Evolutionary conservation across 2,329 filamentous ascomycete genomes (phyloP).

Genomic region (Lecanicillium sp.): DNA sequence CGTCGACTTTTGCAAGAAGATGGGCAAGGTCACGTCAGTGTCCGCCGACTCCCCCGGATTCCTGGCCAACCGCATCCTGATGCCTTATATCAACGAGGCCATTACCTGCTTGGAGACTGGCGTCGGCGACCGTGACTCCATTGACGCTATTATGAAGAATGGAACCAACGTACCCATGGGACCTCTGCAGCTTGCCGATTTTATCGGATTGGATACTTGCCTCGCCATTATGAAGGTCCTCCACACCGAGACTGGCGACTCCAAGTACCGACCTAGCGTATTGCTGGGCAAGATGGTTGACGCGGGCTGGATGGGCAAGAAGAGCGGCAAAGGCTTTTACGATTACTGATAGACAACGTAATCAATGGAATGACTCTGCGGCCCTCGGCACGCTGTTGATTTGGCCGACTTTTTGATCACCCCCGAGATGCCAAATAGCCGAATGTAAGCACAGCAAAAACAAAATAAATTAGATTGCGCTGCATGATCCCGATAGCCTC

Average conservation of each 20-base stretch:
- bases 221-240: constrained; percentile 95
- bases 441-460: no score
- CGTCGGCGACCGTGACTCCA: constrained; percentile 80
- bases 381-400: no score
- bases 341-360: constrained; percentile 52
- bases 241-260: constrained; percentile 85
- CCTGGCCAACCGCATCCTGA: constrained; percentile 90
- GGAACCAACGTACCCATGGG: constrained; percentile 99
- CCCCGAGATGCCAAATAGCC: no score
- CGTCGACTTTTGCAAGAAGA: constrained; percentile 75
- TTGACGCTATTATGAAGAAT: constrained; percentile 98
- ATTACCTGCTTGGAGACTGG: constrained; percentile 93
- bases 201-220: constrained; percentile 95
- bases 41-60: constrained; percentile 91
- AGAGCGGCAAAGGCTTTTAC: constrained; percentile 93
- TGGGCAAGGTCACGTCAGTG: constrained; percentile 87
- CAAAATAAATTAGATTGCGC: no score
- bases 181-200: constrained; percentile 86
- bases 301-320: constrained; percentile 96
- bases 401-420: no score
- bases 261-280: constrained; percentile 88
- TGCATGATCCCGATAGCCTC: no score
- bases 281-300: constrained; percentile 92
- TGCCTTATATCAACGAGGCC: constrained; percentile 99
- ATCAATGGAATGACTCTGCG: no score